phyloP scores from a whole-genome alignment of 768 basidiomycete species.

The Lentinula lateritia region DNA sequence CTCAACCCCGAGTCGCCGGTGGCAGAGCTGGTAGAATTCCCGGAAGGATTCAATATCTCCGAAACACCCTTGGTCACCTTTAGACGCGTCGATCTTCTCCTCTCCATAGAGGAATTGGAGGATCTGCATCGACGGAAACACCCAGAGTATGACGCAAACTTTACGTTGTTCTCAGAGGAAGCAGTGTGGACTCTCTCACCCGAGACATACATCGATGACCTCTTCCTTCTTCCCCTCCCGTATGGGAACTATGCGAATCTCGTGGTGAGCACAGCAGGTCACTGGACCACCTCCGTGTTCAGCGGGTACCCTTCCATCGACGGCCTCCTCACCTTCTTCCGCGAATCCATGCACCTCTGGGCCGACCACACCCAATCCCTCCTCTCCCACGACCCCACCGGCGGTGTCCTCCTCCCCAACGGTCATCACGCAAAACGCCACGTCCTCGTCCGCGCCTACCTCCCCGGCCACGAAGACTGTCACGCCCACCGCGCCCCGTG shows the following conservation, averaged over 20 bases:
- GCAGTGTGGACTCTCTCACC: constrained; percentile 47
- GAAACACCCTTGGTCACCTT: constrained; percentile 61
- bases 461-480: constrained; percentile 2
- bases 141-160: constrained; percentile 17
- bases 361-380: constrained; percentile 43
- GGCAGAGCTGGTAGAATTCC: constrained; percentile 35
- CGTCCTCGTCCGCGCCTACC: neutral
- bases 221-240: constrained; percentile 44
- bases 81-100: constrained; percentile 58
- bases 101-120: constrained; percentile 41
- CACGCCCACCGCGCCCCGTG: constrained; percentile 29
- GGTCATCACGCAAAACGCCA: neutral
- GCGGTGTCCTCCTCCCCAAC: constrained; percentile 3
- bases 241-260: constrained; percentile 54
- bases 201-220: constrained; percentile 40
- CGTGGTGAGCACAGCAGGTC: constrained; percentile 59
- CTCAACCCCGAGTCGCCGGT: constrained; percentile 53
- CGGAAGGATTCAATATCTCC: constrained; percentile 47
- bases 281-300: constrained; percentile 62
- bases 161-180: constrained; percentile 52
- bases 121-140: constrained; percentile 35
- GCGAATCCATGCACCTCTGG: constrained; percentile 52
- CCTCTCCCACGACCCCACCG: constrained; percentile 27
- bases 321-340: constrained; percentile 52
- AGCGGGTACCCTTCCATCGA: constrained; percentile 37